Conservation (phyloP, 306 rosid genomes). For the Trichosanthes cucumerina region DNA sequence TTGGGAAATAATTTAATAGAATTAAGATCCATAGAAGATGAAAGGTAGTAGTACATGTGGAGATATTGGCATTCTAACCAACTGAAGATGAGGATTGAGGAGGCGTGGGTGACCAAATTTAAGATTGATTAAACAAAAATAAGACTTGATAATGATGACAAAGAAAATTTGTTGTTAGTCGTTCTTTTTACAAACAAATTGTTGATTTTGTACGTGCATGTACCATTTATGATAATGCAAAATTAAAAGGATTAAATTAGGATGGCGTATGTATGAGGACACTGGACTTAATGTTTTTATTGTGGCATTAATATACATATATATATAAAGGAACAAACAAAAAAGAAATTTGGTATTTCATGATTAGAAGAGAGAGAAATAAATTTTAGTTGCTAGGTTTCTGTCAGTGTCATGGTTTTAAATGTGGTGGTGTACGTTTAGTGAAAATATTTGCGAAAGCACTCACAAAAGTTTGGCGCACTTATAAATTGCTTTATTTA, state of each 20-base stretch:
- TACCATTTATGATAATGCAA: background rate
- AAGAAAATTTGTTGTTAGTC: too few species aligned
- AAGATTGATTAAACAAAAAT: too few species aligned
- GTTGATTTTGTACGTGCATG: background rate
- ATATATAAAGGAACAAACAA: background rate
- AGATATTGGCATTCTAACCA: too few species aligned
- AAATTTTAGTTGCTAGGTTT: background rate
- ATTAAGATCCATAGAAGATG: background rate
- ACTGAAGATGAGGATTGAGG: too few species aligned
- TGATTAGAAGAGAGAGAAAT: background rate
- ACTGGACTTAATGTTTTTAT: background rate
- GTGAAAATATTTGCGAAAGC: background rate
- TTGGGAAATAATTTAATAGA: too few species aligned
- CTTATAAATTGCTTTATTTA: background rate
- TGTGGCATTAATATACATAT: background rate
- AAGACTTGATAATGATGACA: background rate
- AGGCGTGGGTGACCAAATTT: too few species aligned
- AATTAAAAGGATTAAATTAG: background rate
- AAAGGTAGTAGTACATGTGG: too few species aligned
- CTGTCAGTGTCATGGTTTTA: background rate
- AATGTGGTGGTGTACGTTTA: background rate
- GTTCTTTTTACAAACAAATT: background rate
- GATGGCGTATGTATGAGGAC: background rate
- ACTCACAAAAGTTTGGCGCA: background rate
- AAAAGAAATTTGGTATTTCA: background rate